Evolutionary conservation across 371 early-diverging fungal genomes (phyloP).

Genomic region (Zopfochytrium polystomum): DNA sequence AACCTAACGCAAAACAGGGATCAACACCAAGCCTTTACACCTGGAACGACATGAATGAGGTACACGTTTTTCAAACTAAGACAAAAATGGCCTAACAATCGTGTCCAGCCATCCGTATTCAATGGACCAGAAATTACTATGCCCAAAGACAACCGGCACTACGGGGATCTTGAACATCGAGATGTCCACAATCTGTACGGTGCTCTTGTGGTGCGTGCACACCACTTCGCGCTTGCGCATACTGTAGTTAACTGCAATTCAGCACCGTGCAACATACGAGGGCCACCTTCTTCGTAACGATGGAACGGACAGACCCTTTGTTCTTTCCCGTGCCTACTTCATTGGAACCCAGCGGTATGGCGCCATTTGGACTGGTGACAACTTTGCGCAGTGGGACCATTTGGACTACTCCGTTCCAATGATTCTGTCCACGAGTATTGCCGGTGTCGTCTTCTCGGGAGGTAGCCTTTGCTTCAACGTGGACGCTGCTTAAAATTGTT

Average conservation of each 20-base stretch:
- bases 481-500: neutral
- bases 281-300: conserved; percentile 48
- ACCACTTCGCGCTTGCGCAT: neutral
- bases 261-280: conserved; percentile 52
- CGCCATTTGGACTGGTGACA: conserved; percentile 93
- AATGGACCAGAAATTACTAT: conserved; percentile 90
- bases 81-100: neutral
- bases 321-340: conserved; percentile 86
- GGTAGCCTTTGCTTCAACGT: conserved; percentile 25
- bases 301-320: conserved; percentile 71
- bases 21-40: conserved; percentile 72
- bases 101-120: conserved; percentile 73
- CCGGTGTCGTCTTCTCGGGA: conserved; percentile 77
- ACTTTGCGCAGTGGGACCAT: conserved; percentile 79
- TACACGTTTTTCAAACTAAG: conserved; percentile 2
- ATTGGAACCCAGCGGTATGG: conserved; percentile 83
- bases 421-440: conserved; percentile 69
- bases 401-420: conserved; percentile 73
- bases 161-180: conserved; percentile 76
- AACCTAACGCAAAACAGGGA: conserved; percentile 39
- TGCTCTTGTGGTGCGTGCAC: conserved; percentile 40
- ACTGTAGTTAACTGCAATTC: conserved; percentile 15
- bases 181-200: conserved; percentile 89
- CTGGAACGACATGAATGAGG: conserved; percentile 96
- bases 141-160: conserved; percentile 83